Evolutionary conservation across 1,284 basidiomycete genomes (phyloP).

Genomic region (Pseudozyma tsukubaensis): DNA sequence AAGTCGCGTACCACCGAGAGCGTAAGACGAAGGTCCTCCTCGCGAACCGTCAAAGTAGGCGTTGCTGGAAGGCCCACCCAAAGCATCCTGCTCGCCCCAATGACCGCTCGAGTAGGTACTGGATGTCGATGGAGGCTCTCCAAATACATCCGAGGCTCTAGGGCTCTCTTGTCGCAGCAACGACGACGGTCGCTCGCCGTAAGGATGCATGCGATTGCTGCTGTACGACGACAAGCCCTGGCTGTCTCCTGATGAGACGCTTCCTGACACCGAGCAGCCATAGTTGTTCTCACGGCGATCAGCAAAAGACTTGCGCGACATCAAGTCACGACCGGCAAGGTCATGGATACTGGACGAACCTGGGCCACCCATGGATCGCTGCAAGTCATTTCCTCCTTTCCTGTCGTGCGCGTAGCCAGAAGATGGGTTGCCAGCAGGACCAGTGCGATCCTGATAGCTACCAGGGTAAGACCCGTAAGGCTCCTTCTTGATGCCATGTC

Average conservation of each 20-base stretch:
- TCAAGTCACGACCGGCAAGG: slow-evolving; percentile 14
- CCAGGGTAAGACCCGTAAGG: background rate
- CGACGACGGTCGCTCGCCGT: slow-evolving; percentile 19
- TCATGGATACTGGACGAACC: slow-evolving; percentile 13
- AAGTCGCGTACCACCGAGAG: background rate
- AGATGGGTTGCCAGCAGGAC: slow-evolving; percentile 8
- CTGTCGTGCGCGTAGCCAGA: slow-evolving; percentile 12
- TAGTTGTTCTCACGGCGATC: slow-evolving; percentile 18
- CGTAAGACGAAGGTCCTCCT: background rate
- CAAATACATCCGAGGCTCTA: slow-evolving; percentile 10
- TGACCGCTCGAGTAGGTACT: slow-evolving; percentile 11
- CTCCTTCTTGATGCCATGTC: slow-evolving; percentile 6
- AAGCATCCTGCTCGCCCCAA: slow-evolving; percentile 20
- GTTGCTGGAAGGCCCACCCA: slow-evolving; percentile 6
- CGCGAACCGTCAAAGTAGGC: slow-evolving; percentile 19
- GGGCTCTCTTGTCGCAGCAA: slow-evolving; percentile 23
- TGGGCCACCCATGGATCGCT: background rate
- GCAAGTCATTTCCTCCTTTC: slow-evolving; percentile 8
- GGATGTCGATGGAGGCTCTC: background rate
- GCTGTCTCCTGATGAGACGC: slow-evolving; percentile 7
- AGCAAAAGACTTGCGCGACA: slow-evolving; percentile 7
- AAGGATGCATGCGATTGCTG: slow-evolving; percentile 31
- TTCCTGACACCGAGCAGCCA: slow-evolving; percentile 15
- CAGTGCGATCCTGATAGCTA: slow-evolving; percentile 16
- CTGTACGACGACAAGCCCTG: slow-evolving; percentile 11